Conservation (phyloP, 2,329 filamentous ascomycete genomes). For the Trichoderma endophyticum region DNA sequence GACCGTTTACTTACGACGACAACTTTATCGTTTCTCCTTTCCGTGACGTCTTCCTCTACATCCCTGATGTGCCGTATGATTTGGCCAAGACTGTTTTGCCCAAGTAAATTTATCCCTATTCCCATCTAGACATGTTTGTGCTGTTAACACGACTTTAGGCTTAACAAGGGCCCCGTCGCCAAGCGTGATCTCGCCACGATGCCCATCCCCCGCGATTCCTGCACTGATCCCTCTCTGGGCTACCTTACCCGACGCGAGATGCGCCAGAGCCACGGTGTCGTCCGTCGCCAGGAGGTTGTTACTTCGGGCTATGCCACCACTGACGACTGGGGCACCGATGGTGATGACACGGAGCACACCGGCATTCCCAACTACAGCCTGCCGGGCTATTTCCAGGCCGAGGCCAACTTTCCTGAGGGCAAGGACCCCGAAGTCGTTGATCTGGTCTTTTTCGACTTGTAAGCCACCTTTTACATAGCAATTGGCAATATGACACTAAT, state of each 20-base stretch:
- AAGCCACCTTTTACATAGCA: constrained; percentile 22
- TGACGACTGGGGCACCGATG: constrained; percentile 55
- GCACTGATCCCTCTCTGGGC: constrained; percentile 44
- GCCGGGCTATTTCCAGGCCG: constrained; percentile 50
- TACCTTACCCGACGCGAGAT: constrained; percentile 24
- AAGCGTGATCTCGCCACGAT: constrained; percentile 37
- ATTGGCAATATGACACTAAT: background rate
- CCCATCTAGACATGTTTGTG: background rate
- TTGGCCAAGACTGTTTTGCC: constrained; percentile 37
- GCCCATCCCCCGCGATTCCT: constrained; percentile 41
- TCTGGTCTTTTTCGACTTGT: constrained; percentile 53
- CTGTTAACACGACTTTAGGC: constrained; percentile 20
- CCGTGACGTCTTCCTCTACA: constrained; percentile 49
- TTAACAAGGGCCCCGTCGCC: constrained; percentile 42
- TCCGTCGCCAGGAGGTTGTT: constrained; percentile 48
- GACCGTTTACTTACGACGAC: constrained; percentile 56
- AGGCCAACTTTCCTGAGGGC: constrained; percentile 45
- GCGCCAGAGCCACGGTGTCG: constrained; percentile 34
- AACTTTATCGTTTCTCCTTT: constrained; percentile 57
- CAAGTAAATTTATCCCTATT: constrained; percentile 22
- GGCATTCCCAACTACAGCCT: constrained; percentile 44
- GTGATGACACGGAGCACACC: constrained; percentile 54
- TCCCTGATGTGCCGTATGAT: constrained; percentile 50
- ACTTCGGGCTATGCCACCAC: constrained; percentile 52
- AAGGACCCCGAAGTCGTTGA: constrained; percentile 47